Conservation (phyloP, 306 rosid species). For the Begonia masoniana region DNA sequence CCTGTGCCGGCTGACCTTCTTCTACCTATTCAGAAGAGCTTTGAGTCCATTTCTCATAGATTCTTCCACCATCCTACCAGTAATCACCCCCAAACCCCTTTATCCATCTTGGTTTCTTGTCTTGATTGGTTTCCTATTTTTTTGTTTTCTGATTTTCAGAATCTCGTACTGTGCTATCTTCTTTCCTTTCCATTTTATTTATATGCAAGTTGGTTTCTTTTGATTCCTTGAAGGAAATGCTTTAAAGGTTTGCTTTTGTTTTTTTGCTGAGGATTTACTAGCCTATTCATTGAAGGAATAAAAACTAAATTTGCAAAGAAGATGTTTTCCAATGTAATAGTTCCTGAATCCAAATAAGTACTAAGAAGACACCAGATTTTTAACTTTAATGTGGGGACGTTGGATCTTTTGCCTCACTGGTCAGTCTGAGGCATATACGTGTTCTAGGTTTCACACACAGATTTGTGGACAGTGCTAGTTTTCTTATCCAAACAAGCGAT, state of each 20-base stretch:
- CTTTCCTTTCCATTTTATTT: neutral
- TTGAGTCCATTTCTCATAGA: constrained; percentile 51
- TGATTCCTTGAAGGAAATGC: neutral
- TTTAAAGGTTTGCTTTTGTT: neutral
- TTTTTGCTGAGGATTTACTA: neutral
- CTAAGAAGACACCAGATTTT: too few relatives aligned
- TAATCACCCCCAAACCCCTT: constrained; percentile 13
- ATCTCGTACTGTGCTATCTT: neutral
- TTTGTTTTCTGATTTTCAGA: neutral
- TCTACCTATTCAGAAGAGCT: constrained; percentile 60
- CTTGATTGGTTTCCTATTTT: neutral
- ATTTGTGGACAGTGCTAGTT: neutral
- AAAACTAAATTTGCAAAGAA: neutral
- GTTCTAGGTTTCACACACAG: neutral
- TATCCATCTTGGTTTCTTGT: too few relatives aligned
- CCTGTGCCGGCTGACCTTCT: constrained; percentile 82
- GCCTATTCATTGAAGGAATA: too few relatives aligned
- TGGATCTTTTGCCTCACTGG: too few relatives aligned
- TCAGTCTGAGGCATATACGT: too few relatives aligned
- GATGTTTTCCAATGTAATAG: neutral
- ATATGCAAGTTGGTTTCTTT: neutral
- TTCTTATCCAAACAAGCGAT: too few relatives aligned
- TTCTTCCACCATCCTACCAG: constrained; percentile 59
- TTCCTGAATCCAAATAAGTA: too few relatives aligned
- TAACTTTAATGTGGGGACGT: too few relatives aligned